Evolutionary conservation across 106 monocot genomes (phyloP).

Genomic region (Dendrobium officinale): DNA sequence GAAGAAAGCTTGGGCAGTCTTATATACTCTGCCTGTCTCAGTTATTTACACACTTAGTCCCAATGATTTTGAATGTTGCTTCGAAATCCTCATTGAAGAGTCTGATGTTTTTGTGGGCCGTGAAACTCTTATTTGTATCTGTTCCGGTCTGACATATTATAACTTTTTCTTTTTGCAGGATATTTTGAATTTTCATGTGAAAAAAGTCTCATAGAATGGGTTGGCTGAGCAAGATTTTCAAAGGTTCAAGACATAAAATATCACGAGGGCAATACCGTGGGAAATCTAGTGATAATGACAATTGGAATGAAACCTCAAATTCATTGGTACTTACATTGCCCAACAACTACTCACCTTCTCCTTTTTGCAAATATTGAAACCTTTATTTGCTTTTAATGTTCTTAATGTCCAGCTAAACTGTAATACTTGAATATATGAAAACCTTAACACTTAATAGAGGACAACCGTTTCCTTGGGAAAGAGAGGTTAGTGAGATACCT

Average conservation of each 20-base stretch:
- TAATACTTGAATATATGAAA: not conserved
- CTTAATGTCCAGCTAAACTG: not conserved
- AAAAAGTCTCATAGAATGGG: slow-evolving; percentile 34
- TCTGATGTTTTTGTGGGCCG: not conserved
- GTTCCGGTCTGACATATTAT: not conserved
- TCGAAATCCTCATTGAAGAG: not conserved
- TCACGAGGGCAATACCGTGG: slow-evolving; percentile 54
- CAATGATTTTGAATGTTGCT: not conserved
- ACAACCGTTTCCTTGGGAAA: too few relatives aligned
- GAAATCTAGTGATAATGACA: slow-evolving; percentile 20
- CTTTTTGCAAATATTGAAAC: not conserved
- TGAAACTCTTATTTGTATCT: not conserved
- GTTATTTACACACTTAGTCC: too few relatives aligned
- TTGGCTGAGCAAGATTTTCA: slow-evolving; percentile 81
- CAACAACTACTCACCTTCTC: not conserved
- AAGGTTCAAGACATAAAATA: slow-evolving; percentile 65
- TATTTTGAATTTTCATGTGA: not conserved
- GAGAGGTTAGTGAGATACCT: too few relatives aligned
- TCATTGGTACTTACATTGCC: slow-evolving; percentile 24
- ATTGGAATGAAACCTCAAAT: slow-evolving; percentile 20
- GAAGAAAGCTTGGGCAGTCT: too few relatives aligned
- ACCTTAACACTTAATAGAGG: too few relatives aligned
- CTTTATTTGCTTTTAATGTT: not conserved
- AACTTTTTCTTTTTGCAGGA: not conserved
- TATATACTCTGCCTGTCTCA: too few relatives aligned